Evolutionary conservation across 139 green algal species (phyloP).

Genomic region (Protoeuglena noctilucae): DNA sequence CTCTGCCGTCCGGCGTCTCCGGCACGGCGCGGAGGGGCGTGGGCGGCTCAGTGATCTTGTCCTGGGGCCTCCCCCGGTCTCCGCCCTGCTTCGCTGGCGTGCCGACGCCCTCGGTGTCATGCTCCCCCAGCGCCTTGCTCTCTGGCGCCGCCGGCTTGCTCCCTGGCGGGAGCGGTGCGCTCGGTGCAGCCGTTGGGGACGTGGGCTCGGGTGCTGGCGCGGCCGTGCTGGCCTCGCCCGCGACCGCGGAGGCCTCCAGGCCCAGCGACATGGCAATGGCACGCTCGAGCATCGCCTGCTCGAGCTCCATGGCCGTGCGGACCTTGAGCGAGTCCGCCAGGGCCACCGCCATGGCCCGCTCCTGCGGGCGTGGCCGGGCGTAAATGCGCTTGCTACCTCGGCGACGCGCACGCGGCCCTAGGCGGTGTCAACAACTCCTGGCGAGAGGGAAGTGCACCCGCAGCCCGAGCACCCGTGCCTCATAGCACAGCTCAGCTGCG

Average conservation of each 20-base stretch:
- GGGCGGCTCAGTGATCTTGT: not conserved
- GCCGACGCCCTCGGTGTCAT: no score
- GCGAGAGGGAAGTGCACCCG: no score
- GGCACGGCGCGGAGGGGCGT: not conserved
- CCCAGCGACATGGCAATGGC: not conserved
- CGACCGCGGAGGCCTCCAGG: no score
- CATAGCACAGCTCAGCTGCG: no score
- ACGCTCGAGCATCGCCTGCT: not conserved
- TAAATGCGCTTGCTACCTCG: no score
- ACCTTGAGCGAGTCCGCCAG: not conserved
- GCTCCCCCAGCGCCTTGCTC: not conserved
- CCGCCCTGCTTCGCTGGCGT: no score
- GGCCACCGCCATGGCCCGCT: not conserved
- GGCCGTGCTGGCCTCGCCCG: no score
- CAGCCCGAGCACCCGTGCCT: no score
- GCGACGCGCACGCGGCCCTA: no score
- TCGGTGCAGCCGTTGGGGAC: not conserved
- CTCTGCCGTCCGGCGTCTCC: not conserved
- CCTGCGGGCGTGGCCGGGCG: no score
- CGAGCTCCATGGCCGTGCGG: not conserved
- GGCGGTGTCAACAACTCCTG: no score
- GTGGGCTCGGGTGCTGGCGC: not conserved
- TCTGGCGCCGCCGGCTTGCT: not conserved
- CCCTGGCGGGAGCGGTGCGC: not conserved
- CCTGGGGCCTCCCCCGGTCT: no score